These are phyloP conservation scores for Fusarium sororula DNA, from an alignment of 2,329 filamentous ascomycete genomes.

Conservation along the genomic window DNA sequence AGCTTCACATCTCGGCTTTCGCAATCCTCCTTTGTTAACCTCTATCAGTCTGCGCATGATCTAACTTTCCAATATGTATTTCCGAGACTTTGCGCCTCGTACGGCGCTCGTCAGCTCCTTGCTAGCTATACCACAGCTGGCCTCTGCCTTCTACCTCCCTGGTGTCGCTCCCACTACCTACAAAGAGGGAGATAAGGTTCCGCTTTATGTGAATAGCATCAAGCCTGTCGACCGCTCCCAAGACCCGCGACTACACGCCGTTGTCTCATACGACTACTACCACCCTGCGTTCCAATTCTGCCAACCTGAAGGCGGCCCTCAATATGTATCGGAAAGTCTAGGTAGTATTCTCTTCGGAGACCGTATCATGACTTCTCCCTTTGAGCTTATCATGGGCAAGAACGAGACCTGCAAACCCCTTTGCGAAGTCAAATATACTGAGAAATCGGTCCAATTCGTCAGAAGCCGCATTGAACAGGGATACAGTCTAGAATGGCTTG, in stretches of 20 bases:
- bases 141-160: conserved; percentile 90
- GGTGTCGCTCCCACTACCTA: conserved; percentile 96
- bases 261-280: conserved; percentile 97
- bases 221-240: conserved; percentile 81
- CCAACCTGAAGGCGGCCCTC: conserved; percentile 76
- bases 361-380: conserved; percentile 95
- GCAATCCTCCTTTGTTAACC: conserved; percentile 13
- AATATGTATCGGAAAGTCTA: conserved; percentile 81
- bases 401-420: conserved; percentile 89
- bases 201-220: conserved; percentile 91
- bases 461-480: conserved; percentile 84
- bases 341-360: conserved; percentile 98
- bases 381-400: conserved; percentile 83
- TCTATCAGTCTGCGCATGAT: conserved; percentile 40
- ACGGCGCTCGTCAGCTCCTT: conserved; percentile 60
- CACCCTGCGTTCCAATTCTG: conserved; percentile 89
- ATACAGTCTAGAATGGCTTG: conserved; percentile 94
- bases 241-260: conserved; percentile 87
- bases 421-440: conserved; percentile 73
- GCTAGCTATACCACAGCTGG: conserved; percentile 61
- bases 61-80: conserved; percentile 53
- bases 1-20: conserved; percentile 26
- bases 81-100: conserved; percentile 56
- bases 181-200: conserved; percentile 79
- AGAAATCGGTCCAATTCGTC: conserved; percentile 77